These are phyloP conservation scores for Diplodia mutila DNA, from an alignment of 2,329 filamentous ascomycete genomes.

Conservation along the genomic window DNA sequence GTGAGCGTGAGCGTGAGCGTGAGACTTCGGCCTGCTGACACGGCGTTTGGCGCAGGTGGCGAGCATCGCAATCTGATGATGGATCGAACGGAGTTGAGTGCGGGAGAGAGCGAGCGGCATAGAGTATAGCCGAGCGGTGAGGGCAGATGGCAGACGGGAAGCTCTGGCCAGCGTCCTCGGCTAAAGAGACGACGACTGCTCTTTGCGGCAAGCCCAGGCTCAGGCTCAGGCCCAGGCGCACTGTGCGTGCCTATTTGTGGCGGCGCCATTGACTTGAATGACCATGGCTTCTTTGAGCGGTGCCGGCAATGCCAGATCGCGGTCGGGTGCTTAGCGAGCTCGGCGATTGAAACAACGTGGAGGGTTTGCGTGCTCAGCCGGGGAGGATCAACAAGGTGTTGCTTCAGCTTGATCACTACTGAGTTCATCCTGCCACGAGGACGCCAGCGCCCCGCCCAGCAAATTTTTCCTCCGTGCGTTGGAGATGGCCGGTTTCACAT, in stretches of 20 bases:
- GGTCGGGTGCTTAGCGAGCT: slow-evolving; percentile 17
- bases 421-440: not conserved
- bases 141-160: not conserved
- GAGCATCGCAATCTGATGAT: slow-evolving; percentile 22
- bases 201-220: too few species aligned
- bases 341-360: slow-evolving; percentile 11
- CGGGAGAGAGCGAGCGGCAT: not conserved
- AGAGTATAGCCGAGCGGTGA: slow-evolving; percentile 10
- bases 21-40: not conserved
- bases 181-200: slow-evolving; percentile 17
- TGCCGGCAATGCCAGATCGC: slow-evolving; percentile 2
- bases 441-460: not conserved
- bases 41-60: not conserved
- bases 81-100: slow-evolving; percentile 1
- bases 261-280: not conserved
- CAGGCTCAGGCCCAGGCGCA: not conserved
- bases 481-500: not conserved
- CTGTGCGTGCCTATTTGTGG: slow-evolving; percentile 8
- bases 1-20: not conserved
- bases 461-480: not conserved
- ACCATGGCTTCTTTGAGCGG: not conserved
- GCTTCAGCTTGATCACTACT: slow-evolving; percentile 18
- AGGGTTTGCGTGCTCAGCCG: slow-evolving; percentile 6
- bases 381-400: slow-evolving; percentile 5
- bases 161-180: not conserved